Evolutionary conservation across 306 rosid genomes (phyloP).

Genomic region (Begonia loranthoides): DNA sequence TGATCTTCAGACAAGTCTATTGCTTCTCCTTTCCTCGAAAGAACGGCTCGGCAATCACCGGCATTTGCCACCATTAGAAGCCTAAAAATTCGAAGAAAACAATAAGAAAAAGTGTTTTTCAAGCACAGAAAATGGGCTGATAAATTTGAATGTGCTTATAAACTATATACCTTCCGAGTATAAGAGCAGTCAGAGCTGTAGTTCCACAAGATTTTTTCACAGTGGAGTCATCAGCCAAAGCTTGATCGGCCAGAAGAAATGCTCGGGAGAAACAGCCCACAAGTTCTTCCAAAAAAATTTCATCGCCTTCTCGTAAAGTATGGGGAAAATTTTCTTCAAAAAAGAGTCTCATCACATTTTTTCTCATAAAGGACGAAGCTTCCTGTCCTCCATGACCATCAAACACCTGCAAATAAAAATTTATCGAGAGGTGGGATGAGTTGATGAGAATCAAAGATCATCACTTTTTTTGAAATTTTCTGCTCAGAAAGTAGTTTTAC

Average conservation of each 20-base stretch:
- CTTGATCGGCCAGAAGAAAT: constrained; percentile 71
- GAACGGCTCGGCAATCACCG: constrained; percentile 98
- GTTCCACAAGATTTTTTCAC: constrained; percentile 84
- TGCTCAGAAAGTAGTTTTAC: constrained; percentile 18
- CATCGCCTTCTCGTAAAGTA: constrained; percentile 36
- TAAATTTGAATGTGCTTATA: no score
- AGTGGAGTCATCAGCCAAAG: constrained; percentile 69
- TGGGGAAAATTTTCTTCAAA: constrained; percentile 73
- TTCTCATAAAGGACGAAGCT: constrained; percentile 75
- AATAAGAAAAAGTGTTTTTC: no score
- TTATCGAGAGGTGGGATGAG: no score
- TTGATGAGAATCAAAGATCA: constrained; percentile 4
- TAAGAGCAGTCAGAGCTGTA: constrained; percentile 71
- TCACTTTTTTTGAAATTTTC: background rate
- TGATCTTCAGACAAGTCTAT: constrained; percentile 94
- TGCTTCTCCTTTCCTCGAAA: constrained; percentile 81
- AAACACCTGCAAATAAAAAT: constrained; percentile 49
- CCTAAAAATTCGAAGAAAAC: constrained; percentile 25
- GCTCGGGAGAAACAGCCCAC: constrained; percentile 47
- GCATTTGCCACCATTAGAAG: constrained; percentile 88
- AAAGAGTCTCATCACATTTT: constrained; percentile 58
- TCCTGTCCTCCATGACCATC: constrained; percentile 99
- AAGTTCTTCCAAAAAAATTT: constrained; percentile 40
- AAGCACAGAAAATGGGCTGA: no score
- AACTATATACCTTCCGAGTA: constrained; percentile 66